Evolutionary conservation across 169 alveolate species (phyloP).

Genomic region (Perkinsus marinus): DNA sequence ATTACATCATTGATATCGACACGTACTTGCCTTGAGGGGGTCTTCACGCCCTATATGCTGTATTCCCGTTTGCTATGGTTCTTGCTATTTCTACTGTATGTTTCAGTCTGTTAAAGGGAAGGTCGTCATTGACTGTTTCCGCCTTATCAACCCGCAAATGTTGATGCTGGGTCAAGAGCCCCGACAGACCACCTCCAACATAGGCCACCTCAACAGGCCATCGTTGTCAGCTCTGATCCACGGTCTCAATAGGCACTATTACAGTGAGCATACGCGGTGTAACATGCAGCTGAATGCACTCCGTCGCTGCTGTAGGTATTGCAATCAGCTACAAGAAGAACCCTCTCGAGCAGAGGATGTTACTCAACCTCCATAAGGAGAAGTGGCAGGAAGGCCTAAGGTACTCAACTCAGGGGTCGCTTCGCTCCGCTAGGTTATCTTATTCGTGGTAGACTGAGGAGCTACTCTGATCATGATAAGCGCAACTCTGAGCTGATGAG

Average conservation of each 20-base stretch:
- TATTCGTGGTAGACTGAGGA: not conserved
- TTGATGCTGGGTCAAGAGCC: conserved; percentile 89
- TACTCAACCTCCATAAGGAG: conserved; percentile 82
- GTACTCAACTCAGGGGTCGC: conserved; percentile 27
- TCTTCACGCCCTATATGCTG: too few relatives aligned
- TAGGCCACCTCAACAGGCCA: conserved; percentile 81
- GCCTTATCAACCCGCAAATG: conserved; percentile 88
- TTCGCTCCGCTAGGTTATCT: conserved; percentile 5
- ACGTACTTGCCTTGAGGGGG: too few relatives aligned
- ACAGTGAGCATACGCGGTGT: conserved; percentile 35
- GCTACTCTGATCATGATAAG: not conserved
- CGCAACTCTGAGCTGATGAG: not conserved
- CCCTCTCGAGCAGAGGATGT: conserved; percentile 89
- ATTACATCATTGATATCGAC: too few relatives aligned
- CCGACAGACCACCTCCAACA: conserved; percentile 96
- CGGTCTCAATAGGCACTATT: conserved; percentile 90
- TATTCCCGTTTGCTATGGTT: too few relatives aligned
- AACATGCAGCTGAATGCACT: not conserved
- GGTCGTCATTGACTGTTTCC: conserved; percentile 98
- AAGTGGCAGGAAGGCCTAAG: conserved; percentile 87
- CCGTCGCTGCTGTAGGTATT: conserved; percentile 40
- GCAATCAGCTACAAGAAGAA: conserved; percentile 92
- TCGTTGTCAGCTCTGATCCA: conserved; percentile 82
- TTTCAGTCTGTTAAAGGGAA: conserved; percentile 74
- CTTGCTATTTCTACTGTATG: too few relatives aligned